These are phyloP conservation scores for Erythrobasidium hasegawianum DNA, from an alignment of 1,284 basidiomycete species.

Conservation along the genomic window DNA sequence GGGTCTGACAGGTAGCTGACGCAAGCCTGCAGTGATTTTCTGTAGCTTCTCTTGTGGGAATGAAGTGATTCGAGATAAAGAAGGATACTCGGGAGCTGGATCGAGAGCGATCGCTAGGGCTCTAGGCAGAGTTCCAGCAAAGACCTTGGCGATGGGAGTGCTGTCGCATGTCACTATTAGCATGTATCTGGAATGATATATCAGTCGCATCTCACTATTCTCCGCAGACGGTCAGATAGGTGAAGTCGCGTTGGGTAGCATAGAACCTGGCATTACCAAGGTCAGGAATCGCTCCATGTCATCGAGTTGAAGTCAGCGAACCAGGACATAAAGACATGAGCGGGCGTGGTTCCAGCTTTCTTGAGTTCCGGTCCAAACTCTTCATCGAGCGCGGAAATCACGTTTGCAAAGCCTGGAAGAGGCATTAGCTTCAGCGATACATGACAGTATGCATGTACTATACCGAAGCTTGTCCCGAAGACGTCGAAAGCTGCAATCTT, in stretches of 20 bases:
- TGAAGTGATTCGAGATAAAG: constrained; percentile 7
- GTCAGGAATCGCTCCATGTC: background rate
- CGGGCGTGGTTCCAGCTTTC: constrained; percentile 31
- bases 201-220: constrained; percentile 4
- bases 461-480: constrained; percentile 35
- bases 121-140: constrained; percentile 28
- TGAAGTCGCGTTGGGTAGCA: constrained; percentile 31
- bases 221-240: constrained; percentile 24
- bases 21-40: constrained; percentile 3
- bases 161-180: background rate
- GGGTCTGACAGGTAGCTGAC: constrained; percentile 18
- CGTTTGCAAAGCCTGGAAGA: constrained; percentile 28
- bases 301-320: background rate
- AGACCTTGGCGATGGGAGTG: constrained; percentile 32
- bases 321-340: constrained; percentile 34
- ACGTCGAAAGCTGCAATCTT: constrained; percentile 34
- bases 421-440: constrained; percentile 3
- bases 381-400: constrained; percentile 24
- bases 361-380: constrained; percentile 30
- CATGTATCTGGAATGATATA: background rate
- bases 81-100: constrained; percentile 33
- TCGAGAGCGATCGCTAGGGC: constrained; percentile 30
- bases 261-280: constrained; percentile 24
- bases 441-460: background rate
- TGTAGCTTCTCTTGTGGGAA: constrained; percentile 22